These are phyloP conservation scores for Xylariaceae sp. DNA, from an alignment of 2,329 filamentous ascomycete species.

Conservation along the genomic window DNA sequence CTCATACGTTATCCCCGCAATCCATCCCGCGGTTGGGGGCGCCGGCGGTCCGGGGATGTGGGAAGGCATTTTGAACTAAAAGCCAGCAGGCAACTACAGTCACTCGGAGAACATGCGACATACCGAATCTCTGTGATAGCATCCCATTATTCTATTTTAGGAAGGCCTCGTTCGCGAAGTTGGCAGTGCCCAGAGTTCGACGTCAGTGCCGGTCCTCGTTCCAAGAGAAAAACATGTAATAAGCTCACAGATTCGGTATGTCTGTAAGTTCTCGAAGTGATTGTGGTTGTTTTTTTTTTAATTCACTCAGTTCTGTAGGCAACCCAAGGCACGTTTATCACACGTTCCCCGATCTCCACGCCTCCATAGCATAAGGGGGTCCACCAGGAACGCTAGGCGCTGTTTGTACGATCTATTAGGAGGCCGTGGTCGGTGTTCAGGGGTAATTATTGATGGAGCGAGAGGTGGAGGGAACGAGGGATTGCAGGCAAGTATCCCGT, in stretches of 20 bases:
- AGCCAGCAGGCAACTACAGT: constrained; percentile 15
- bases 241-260: background rate
- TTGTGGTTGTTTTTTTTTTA: constrained; percentile 17
- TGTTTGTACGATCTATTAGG: constrained; percentile 32
- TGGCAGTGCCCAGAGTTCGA: too few species aligned
- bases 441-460: constrained; percentile 26
- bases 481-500: constrained; percentile 8
- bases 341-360: constrained; percentile 38
- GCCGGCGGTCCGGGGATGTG: constrained; percentile 61
- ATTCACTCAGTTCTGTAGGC: constrained; percentile 35
- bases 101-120: constrained; percentile 13
- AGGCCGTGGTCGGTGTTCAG: constrained; percentile 30
- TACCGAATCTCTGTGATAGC: constrained; percentile 30
- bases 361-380: constrained; percentile 35
- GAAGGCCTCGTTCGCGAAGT: background rate
- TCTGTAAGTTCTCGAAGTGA: background rate
- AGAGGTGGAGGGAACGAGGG: constrained; percentile 14
- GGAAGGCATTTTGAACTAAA: constrained; percentile 59
- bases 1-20: constrained; percentile 43
- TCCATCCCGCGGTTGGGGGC: constrained; percentile 48
- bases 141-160: constrained; percentile 29
- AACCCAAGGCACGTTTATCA: constrained; percentile 33
- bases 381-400: constrained; percentile 23
- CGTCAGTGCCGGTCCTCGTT: background rate
- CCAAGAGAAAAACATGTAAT: background rate